Base-by-base conservation (phyloP, 2,329 filamentous ascomycete genomes). In the Corynespora cassiicola region DNA sequence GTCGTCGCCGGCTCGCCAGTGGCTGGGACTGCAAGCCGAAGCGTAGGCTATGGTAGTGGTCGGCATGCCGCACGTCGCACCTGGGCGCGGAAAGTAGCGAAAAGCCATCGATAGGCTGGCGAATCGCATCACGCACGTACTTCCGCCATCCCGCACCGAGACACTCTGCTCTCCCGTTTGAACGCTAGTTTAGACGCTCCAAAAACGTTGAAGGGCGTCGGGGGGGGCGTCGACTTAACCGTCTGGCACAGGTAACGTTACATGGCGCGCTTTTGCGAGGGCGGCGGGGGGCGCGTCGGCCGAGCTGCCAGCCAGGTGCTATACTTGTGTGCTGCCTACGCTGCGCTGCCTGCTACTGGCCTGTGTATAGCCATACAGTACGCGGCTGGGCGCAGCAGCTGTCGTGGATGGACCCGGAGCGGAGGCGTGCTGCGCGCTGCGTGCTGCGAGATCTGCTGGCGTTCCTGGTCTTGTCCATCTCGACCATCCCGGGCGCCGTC, bases 221-320 rank as follows among this genome's bases (percentile, higher is more conserved):
- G n/a, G n/a, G 25, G n/a, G 25, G 10, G 8, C 9, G 17, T 17
- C 4, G 15, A 11, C 18, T n/a, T 11, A 19, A 22, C 8, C 6
- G 11, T 7, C 18, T 21, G 33, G 24, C 17, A 25, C 16, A 28
- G 22, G 33, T 27, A 36, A 36, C 33, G 33, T 36, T 36, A 36
- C 33, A 36, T 36, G 8, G 18, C 26, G 12, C n/a, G n/a, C n/a
- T n/a, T n/a, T n/a, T n/a, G n/a, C n/a, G n/a, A n/a, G n/a, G n/a
- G n/a, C n/a, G n/a, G n/a, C n/a, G n/a, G n/a, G n/a, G n/a, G n/a
- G n/a, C n/a, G n/a, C n/a, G n/a, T n/a, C n/a, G n/a, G n/a, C n/a
- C n/a, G n/a, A n/a, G n/a, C n/a, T n/a, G n/a, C n/a, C n/a, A n/a
- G n/a, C n/a, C n/a, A n/a, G n/a, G n/a, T n/a, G n/a, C n/a, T n/a